A percentile compares a stretch with the other conserved stretches of the same genome.
These are phyloP conservation scores for Acanthochlamys bracteata DNA, from an alignment of 106 monocot species.

Conservation along the genomic window DNA sequence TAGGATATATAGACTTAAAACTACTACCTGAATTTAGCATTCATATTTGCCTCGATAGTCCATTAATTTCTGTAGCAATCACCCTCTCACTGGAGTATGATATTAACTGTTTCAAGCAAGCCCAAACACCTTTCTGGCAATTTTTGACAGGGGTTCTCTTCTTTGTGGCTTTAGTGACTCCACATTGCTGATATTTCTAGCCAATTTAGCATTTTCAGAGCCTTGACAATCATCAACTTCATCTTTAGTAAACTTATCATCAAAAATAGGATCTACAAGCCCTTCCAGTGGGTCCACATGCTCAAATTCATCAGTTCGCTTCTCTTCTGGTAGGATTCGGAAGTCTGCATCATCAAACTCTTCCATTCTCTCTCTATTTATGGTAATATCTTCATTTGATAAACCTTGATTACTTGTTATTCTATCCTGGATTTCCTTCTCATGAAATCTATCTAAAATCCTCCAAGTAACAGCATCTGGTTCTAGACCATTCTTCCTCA, in stretches of 20 bases:
- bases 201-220: not conserved
- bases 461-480: conserved; percentile 91
- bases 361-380: not conserved
- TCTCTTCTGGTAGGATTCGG: not conserved
- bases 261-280: conserved; percentile 13
- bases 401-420: not conserved
- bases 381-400: not conserved
- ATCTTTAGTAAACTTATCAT: conserved; percentile 3
- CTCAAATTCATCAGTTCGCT: not conserved
- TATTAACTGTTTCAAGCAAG: conserved; percentile 12
- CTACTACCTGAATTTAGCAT: too few relatives aligned
- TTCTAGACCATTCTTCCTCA: conserved; percentile 73
- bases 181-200: not conserved
- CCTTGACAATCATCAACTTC: not conserved
- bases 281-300: conserved; percentile 12
- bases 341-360: not conserved
- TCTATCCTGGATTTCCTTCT: conserved; percentile 4
- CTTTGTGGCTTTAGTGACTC: not conserved
- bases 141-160: conserved; percentile 39
- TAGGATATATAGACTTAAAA: too few relatives aligned
- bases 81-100: not conserved
- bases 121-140: conserved; percentile 56
- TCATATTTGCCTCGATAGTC: too few relatives aligned
- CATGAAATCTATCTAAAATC: conserved; percentile 59
- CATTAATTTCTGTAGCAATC: too few relatives aligned